A percentile compares a stretch with the other conserved stretches of the same genome.
Conservation (phyloP, 352 stramenopile genomes). For the Pythium folliculosum region DNA sequence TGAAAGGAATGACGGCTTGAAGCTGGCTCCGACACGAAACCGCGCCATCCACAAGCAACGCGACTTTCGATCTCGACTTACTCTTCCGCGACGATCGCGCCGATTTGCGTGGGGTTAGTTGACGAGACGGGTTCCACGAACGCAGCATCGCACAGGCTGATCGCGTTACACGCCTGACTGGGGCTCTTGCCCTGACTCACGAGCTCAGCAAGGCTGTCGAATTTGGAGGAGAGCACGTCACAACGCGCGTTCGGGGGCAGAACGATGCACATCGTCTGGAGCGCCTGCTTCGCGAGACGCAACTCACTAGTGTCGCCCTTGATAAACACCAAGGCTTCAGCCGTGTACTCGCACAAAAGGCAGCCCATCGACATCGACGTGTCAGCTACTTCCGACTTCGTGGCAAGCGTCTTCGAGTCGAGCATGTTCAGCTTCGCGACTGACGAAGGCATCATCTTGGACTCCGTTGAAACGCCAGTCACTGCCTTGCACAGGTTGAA, state of each 20-base stretch:
- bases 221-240: conserved; percentile 73
- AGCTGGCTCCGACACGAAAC: neutral
- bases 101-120: conserved; percentile 21
- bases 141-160: conserved; percentile 55
- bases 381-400: conserved; percentile 19
- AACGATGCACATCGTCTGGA: conserved; percentile 79
- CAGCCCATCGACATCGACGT: conserved; percentile 63
- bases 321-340: conserved; percentile 52
- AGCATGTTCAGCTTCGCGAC: conserved; percentile 54
- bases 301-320: conserved; percentile 51
- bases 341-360: conserved; percentile 81
- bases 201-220: conserved; percentile 67
- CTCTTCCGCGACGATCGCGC: conserved; percentile 21
- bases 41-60: neutral
- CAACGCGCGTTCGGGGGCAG: conserved; percentile 60
- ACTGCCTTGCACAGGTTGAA: conserved; percentile 41
- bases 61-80: neutral
- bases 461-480: neutral
- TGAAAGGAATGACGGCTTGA: neutral
- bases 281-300: conserved; percentile 60
- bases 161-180: conserved; percentile 53
- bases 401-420: conserved; percentile 32
- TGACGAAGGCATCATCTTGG: conserved; percentile 20
- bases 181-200: conserved; percentile 56
- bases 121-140: conserved; percentile 27